These are phyloP conservation scores for Pseudocercospora cruenta DNA, from an alignment of 2,329 filamentous ascomycete species.

Conservation along the genomic window DNA sequence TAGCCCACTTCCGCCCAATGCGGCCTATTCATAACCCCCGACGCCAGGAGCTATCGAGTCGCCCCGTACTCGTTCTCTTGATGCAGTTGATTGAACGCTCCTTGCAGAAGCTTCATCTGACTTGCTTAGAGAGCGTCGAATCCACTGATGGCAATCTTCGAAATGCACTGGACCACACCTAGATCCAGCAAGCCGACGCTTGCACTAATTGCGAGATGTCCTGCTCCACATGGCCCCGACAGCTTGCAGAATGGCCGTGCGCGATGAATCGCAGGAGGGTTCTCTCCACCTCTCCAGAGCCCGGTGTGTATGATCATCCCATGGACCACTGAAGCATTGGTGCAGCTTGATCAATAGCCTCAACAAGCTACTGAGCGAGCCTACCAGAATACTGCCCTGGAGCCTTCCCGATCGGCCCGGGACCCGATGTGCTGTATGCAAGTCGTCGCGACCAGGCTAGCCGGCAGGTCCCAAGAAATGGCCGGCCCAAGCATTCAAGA, in stretches of 20 bases:
- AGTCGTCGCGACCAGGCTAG: conserved; percentile 32
- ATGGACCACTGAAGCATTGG: conserved; percentile 34
- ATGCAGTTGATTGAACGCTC: conserved; percentile 20
- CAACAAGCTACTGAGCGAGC: conserved; percentile 20
- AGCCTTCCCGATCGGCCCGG: conserved; percentile 37
- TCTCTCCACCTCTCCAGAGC: conserved; percentile 31
- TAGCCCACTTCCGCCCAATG: conserved; percentile 45
- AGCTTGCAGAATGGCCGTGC: conserved; percentile 28
- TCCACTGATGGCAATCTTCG: conserved; percentile 2
- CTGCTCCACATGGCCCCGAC: conserved; percentile 29
- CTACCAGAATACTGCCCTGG: conserved; percentile 37
- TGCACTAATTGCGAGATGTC: conserved; percentile 23
- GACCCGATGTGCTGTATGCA: conserved; percentile 35
- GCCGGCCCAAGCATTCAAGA: conserved; percentile 25
- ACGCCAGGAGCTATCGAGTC: conserved; percentile 32
- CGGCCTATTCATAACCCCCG: conserved; percentile 40
- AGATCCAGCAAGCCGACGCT: conserved; percentile 22
- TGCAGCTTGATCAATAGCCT: conserved; percentile 23
- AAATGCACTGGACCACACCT: conserved; percentile 10
- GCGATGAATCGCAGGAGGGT: conserved; percentile 29
- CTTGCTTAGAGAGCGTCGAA: neutral
- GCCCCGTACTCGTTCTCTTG: conserved; percentile 18
- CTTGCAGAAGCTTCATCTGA: conserved; percentile 21
- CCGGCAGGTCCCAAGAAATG: conserved; percentile 30
- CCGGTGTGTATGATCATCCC: conserved; percentile 38